Conservation (phyloP, 345 rosid species). For the Lenwebbia sp. region DNA sequence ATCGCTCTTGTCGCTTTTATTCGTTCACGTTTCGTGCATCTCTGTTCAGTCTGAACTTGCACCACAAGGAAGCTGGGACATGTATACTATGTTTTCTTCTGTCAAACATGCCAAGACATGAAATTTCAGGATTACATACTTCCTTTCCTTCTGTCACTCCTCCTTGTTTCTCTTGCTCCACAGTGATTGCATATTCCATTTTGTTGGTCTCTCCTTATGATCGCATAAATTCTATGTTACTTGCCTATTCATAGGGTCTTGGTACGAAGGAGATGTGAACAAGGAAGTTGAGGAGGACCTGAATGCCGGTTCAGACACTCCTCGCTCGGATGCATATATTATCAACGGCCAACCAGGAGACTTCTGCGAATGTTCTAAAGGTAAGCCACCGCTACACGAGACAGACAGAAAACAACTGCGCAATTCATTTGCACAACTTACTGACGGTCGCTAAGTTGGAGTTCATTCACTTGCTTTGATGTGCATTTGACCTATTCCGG, state of each 20-base stretch:
- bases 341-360: conserved; percentile 18
- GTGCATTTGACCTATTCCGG: not conserved
- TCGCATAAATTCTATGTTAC: not conserved
- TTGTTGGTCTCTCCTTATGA: not conserved
- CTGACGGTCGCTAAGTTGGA: not conserved
- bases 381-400: not conserved
- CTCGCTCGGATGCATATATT: conserved; percentile 2
- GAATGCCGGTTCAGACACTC: not conserved
- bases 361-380: conserved; percentile 4
- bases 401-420: not conserved
- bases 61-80: not conserved
- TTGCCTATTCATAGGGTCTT: not conserved
- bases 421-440: not conserved
- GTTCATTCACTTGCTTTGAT: not conserved
- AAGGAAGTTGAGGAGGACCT: not conserved
- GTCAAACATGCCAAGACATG: not conserved
- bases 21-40: not conserved
- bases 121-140: not conserved
- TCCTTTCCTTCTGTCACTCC: not conserved
- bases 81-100: not conserved
- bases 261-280: conserved; percentile 3
- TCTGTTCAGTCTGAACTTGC: not conserved
- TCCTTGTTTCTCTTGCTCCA: not conserved
- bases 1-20: not conserved
- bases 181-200: not conserved